Evolutionary conservation across 306 rosid genomes (phyloP), one percentile per base, ranked within the genome.

Genomic region (Acacia confusa): DNA sequence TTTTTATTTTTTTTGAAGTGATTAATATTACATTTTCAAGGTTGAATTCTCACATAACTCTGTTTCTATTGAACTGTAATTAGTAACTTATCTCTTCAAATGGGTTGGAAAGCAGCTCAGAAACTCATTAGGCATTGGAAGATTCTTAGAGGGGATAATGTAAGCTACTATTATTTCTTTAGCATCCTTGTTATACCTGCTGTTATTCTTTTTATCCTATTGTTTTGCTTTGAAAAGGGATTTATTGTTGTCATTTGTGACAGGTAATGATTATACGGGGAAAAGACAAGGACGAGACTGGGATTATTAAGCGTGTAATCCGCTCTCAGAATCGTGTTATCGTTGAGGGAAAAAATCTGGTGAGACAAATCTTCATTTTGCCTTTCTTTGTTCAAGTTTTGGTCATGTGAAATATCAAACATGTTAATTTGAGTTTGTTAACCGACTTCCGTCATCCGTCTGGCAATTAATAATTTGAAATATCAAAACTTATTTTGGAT

Each of bases 101-200:
- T 93, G 99, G 98, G 99, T 79, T 92, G 98, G 99, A 95, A 95
- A 89, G 99, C 98, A 1, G 99, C 99, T 28, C 88, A 93, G 91
- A 95, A 95, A 81, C 98, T 95, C 57, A 86, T 95, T 64, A 88
- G 96, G 83, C 93, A 93, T 78, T 95, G 97, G 99, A 93, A 89
- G 86, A 8, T 95, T 88, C 76, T 93, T 81, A 88, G 97, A 85
- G 97, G 98, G 80, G 99, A 95, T 84, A 92, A 92, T 83, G 98
- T 90, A 84, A 87, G 84, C 17, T 43, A 9, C 45, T 34, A 67
- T 75, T 50, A 10, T 70, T 16, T 41, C 19, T 66, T 79, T 63
- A 20, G 3, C 61, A 34, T 60, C 14, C 24, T 60, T 53, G 47
- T n/a, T 12, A 9, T 79, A 19, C 73, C 50, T 40, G 63, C 38